Conservation (phyloP, 2,329 filamentous ascomycete genomes). For the Aspergillus tamarii region DNA sequence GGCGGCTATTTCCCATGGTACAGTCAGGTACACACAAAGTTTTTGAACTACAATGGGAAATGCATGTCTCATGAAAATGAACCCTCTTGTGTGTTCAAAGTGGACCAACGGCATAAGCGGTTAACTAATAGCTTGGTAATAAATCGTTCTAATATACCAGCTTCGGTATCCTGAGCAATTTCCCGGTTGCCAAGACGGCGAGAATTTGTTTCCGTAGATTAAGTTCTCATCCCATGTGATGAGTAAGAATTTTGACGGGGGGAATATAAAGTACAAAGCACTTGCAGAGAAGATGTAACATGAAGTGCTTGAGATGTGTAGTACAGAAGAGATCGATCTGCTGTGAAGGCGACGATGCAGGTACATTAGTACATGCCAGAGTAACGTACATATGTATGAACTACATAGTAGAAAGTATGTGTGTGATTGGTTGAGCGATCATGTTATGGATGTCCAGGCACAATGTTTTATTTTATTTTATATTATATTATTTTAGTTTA, state of each 20-base stretch:
- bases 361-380: neutral
- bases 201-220: neutral
- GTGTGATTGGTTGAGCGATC: too few species aligned
- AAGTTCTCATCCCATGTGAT: neutral
- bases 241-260: too few species aligned
- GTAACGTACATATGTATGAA: too few species aligned
- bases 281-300: neutral
- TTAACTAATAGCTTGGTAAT: neutral
- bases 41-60: too few species aligned
- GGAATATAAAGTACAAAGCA: neutral
- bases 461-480: too few species aligned
- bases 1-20: neutral
- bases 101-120: neutral
- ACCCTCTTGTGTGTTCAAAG: neutral
- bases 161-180: neutral
- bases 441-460: too few species aligned
- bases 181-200: constrained; percentile 1
- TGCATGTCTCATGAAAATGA: neutral
- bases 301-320: neutral
- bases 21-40: neutral
- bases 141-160: neutral
- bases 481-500: too few species aligned
- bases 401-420: too few species aligned
- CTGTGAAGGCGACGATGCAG: neutral
- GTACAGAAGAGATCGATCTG: neutral